Percentiles rank a stretch among this genome's conserved stretches.
phyloP scores from a whole-genome alignment of 1,284 basidiomycete genomes.

The Sporisorium exsertum region DNA sequence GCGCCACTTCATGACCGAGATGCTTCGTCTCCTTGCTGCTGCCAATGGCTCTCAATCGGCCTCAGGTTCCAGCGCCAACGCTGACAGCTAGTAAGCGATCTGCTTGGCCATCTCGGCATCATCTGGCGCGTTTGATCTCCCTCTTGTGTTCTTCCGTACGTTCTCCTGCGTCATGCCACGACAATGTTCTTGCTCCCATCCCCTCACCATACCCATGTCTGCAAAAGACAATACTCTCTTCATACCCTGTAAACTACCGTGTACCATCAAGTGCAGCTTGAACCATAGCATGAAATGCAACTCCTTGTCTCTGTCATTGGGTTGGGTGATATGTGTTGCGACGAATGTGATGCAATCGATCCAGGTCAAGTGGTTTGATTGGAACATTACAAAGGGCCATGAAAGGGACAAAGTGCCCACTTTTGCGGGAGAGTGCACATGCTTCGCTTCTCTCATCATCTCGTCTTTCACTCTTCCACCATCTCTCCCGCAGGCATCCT shows the following conservation, averaged over 20 bases:
- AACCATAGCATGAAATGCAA: too few relatives aligned
- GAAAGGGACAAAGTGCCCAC: not conserved
- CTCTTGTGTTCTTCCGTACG: too few relatives aligned
- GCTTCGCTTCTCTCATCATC: not conserved
- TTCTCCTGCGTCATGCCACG: not conserved
- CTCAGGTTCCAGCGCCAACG: not conserved
- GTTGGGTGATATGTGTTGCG: too few relatives aligned
- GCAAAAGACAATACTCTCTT: not conserved
- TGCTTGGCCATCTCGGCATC: too few relatives aligned
- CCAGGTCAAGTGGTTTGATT: not conserved
- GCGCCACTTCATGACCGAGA: not conserved
- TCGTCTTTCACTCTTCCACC: not conserved
- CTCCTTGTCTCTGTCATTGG: too few relatives aligned
- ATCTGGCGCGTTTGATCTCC: too few relatives aligned
- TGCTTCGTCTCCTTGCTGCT: not conserved
- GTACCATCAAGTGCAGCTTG: too few relatives aligned
- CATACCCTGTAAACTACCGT: not conserved
- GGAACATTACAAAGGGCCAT: not conserved
- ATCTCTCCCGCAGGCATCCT: not conserved
- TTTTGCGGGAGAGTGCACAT: not conserved
- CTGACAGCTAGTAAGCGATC: not conserved
- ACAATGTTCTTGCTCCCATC: not conserved
- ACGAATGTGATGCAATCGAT: too few relatives aligned
- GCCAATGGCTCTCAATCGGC: not conserved
- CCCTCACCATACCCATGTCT: not conserved